Percentiles rank a stretch among this genome's conserved stretches.
Conservation (phyloP, 345 rosid species). For the Euclidium syriacum region DNA sequence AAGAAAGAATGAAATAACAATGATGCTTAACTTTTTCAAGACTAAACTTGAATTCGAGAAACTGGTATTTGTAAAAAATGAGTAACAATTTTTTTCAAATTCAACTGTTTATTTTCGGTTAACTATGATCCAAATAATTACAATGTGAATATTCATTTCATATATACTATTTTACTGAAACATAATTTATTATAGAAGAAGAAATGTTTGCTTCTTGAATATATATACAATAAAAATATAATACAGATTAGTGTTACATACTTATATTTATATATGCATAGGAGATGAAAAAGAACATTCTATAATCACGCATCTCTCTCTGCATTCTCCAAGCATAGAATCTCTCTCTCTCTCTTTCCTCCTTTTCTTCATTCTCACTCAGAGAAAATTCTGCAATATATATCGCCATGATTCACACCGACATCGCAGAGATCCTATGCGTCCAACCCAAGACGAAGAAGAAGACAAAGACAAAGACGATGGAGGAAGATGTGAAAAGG, state of each 20-base stretch:
- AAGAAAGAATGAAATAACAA: too few species aligned
- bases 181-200: background rate
- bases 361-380: constrained; percentile 25
- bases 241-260: background rate
- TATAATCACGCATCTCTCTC: constrained; percentile 10
- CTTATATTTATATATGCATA: background rate
- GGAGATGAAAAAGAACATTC: constrained; percentile 13
- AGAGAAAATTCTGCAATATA: constrained; percentile 23
- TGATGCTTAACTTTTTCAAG: too few species aligned
- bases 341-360: constrained; percentile 13
- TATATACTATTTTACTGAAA: background rate
- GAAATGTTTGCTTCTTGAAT: background rate
- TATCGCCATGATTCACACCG: constrained; percentile 26
- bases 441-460: constrained; percentile 17
- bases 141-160: too few species aligned
- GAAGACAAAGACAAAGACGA: constrained; percentile 20
- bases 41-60: too few species aligned
- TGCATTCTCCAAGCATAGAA: constrained; percentile 11
- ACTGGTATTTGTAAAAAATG: too few species aligned
- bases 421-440: constrained; percentile 39
- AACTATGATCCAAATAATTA: too few species aligned
- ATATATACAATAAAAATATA: background rate
- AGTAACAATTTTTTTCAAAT: too few species aligned
- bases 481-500: constrained; percentile 19
- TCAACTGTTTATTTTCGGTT: background rate